A percentile compares a stretch with the other conserved stretches of the same genome.
Conservation (phyloP, 768 basidiomycete genomes). For the Termitomyces sp. region DNA sequence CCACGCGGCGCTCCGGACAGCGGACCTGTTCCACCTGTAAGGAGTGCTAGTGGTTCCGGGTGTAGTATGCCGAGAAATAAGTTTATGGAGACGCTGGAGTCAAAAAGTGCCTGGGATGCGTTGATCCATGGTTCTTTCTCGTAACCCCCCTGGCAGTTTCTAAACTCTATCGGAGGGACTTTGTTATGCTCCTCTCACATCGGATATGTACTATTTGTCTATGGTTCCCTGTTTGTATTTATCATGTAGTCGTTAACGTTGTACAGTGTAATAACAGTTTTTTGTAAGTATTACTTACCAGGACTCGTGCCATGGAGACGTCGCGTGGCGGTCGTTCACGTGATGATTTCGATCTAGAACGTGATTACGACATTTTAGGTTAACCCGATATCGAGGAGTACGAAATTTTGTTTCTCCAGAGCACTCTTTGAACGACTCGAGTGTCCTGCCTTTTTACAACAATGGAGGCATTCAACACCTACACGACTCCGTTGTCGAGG, state of each 20-base stretch:
- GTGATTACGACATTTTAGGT: neutral
- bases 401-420: constrained; percentile 4
- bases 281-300: neutral
- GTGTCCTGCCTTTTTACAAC: neutral
- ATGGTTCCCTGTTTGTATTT: neutral
- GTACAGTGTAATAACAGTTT: neutral
- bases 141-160: constrained; percentile 24
- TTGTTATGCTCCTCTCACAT: constrained; percentile 1
- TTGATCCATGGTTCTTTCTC: constrained; percentile 66
- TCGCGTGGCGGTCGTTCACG: neutral
- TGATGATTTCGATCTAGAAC: neutral
- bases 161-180: neutral
- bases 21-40: constrained; percentile 8
- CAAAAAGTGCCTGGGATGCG: constrained; percentile 65
- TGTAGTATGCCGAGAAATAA: constrained; percentile 38
- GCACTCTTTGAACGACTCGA: neutral
- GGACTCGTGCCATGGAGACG: too few species aligned
- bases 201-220: constrained; percentile 6
- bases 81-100: constrained; percentile 56
- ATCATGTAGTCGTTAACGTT: neutral
- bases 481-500: constrained; percentile 84
- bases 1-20: constrained; percentile 16
- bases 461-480: constrained; percentile 66
- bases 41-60: constrained; percentile 15
- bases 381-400: neutral